Conservation (phyloP, 2,329 filamentous ascomycete species). For the Knoxdaviesia proteae region DNA sequence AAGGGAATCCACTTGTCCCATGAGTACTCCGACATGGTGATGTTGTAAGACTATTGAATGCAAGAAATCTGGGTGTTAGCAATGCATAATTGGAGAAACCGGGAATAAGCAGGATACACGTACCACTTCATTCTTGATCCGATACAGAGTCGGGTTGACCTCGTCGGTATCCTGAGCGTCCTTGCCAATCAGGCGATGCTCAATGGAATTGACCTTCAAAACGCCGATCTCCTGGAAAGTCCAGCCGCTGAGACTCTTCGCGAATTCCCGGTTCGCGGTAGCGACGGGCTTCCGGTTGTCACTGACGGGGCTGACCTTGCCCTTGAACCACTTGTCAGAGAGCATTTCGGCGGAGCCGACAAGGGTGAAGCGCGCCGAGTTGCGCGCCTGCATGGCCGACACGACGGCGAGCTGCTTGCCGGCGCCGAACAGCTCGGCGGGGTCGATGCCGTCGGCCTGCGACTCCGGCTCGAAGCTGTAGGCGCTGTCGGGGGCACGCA, state of each 20-base stretch:
- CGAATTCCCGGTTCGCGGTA: constrained; percentile 69
- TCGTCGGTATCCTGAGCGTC: constrained; percentile 22
- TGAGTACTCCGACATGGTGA: constrained; percentile 72
- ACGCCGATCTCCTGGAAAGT: constrained; percentile 89
- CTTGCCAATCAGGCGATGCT: constrained; percentile 40
- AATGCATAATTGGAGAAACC: not conserved
- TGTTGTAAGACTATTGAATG: constrained; percentile 48
- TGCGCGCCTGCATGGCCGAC: constrained; percentile 76
- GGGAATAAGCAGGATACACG: constrained; percentile 17
- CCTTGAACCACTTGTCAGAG: constrained; percentile 69
- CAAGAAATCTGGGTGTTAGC: constrained; percentile 9
- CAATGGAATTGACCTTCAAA: constrained; percentile 59
- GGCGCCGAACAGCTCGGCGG: constrained; percentile 66
- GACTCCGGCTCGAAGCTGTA: constrained; percentile 94
- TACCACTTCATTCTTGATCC: constrained; percentile 93
- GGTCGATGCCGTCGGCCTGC: constrained; percentile 38
- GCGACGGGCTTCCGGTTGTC: constrained; percentile 32
- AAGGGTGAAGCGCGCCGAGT: constrained; percentile 75
- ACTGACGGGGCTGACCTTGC: constrained; percentile 33
- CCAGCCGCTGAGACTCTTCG: constrained; percentile 75
- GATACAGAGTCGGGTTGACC: constrained; percentile 73
- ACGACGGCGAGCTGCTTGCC: constrained; percentile 69
- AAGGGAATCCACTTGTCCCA: constrained; percentile 61
- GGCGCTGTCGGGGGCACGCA: constrained; percentile 64
- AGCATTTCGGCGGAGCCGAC: constrained; percentile 75